Base-by-base conservation (phyloP, 805 yeast genomes). In the Lachancea lanzarotensis region DNA sequence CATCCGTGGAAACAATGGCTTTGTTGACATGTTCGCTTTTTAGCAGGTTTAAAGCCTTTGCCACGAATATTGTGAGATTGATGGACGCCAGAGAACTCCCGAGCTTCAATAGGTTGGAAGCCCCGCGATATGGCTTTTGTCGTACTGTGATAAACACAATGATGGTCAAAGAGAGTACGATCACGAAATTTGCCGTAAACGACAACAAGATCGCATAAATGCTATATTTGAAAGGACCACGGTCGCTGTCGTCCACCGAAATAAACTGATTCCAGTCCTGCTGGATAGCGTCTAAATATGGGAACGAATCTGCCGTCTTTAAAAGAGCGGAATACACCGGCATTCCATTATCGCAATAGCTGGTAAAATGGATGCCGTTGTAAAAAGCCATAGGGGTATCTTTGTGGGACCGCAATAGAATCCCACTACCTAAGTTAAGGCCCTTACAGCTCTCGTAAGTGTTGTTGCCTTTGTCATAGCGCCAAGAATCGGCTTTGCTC, bases 101-200 rank as follows among this genome's bases (percentile, higher is more conserved):
- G 0, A 69, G 16, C 40, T 60, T 59, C 19, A 60, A 42, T 12
- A 55, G 17, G 15, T 54, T 43, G 2, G 65, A 51, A 2, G 62
- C 55, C 45, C 53, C 71, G 42, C 68, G 52, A 10, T 85, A 72
- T 1, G 87, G 84, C 53, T 74, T 78, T 43, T 78, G 76, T 10
- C 83, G 77, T 42, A 79, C 78, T 56, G 79, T 81, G 7, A 88
- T 76, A 49, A 81, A 73, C 13, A 82, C 78, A 42, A 82, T 72
- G 9, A 84, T 63, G 0, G 89, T 79, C 19, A 81, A 65, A 50
- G 78, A 79, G 62, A 81, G 68, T 2, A 84, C 75, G 4, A 83
- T 74, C 16, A 83, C 82, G 6, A 83, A 76, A 58, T 83, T 80
- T 0, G 80, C 73, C 9, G 86, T 73, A 17, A 83, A 58, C 0